Conservation (phyloP, 768 basidiomycete species). For the Punctularia strigosozonata region DNA sequence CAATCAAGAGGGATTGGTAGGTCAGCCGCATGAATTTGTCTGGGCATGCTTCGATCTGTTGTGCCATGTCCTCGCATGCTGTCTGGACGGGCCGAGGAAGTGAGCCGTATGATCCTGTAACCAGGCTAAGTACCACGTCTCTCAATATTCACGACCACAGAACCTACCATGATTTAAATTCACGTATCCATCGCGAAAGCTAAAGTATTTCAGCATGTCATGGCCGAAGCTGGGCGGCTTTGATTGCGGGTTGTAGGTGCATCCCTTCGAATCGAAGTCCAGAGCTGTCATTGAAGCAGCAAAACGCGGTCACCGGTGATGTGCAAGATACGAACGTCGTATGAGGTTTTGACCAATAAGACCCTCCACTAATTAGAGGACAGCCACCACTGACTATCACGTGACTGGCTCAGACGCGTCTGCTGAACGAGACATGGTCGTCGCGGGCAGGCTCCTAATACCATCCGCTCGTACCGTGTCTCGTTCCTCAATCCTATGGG, state of each 20-base stretch:
- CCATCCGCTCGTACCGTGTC: too few species aligned
- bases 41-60: slow-evolving; percentile 38
- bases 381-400: too few species aligned
- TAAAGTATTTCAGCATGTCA: slow-evolving; percentile 38
- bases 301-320: too few species aligned
- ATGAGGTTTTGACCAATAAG: too few species aligned
- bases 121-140: neutral
- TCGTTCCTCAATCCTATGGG: too few species aligned
- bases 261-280: too few species aligned
- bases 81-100: slow-evolving; percentile 39
- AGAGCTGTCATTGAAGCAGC: too few species aligned
- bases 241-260: neutral
- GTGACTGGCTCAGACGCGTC: too few species aligned
- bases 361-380: too few species aligned
- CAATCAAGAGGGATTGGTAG: slow-evolving; percentile 21
- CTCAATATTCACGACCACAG: neutral
- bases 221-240: slow-evolving; percentile 43
- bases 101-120: slow-evolving; percentile 46
- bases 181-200: slow-evolving; percentile 44
- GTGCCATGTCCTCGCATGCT: slow-evolving; percentile 28
- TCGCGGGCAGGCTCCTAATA: too few species aligned
- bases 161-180: slow-evolving; percentile 54
- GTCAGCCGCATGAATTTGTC: slow-evolving; percentile 40
- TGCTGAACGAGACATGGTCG: too few species aligned
- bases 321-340: too few species aligned